Percentiles rank a stretch among this genome's conserved stretches.
Evolutionary conservation across 1,139 yeast genomes (phyloP).

Genomic region (Suhomyces chickasaworum): DNA sequence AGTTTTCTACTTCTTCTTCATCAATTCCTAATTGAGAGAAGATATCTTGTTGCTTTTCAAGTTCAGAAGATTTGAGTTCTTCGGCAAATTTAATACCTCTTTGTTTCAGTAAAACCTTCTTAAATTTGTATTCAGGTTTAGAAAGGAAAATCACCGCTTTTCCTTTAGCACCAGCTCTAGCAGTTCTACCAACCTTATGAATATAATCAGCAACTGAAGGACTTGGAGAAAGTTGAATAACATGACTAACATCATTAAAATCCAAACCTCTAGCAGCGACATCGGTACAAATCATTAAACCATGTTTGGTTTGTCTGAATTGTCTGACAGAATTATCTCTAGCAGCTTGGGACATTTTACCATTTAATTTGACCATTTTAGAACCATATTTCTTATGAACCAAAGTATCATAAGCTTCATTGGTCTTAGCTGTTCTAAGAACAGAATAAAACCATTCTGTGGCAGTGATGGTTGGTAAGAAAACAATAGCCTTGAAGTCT

Average conservation of each 20-base stretch:
- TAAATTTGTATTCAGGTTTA: constrained; percentile 51
- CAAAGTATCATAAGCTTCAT: constrained; percentile 17
- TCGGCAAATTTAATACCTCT: constrained; percentile 55
- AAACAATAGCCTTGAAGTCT: constrained; percentile 75
- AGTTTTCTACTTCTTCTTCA: constrained; percentile 18
- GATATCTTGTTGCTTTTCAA: constrained; percentile 14
- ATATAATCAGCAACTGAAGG: constrained; percentile 72
- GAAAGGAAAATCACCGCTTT: constrained; percentile 56
- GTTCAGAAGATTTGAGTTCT: constrained; percentile 23
- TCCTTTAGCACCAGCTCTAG: constrained; percentile 89
- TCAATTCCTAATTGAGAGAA: constrained; percentile 15
- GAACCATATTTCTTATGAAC: constrained; percentile 15
- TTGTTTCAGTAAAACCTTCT: constrained; percentile 41
- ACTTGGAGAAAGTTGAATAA: constrained; percentile 93
- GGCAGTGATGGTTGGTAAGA: constrained; percentile 74
- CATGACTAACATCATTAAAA: constrained; percentile 97
- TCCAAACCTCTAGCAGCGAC: constrained; percentile 99
- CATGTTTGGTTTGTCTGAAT: constrained; percentile 58
- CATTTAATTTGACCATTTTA: constrained; percentile 54
- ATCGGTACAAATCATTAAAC: constrained; percentile 91
- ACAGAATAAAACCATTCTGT: constrained; percentile 55
- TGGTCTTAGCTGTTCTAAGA: constrained; percentile 19
- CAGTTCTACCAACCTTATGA: constrained; percentile 98
- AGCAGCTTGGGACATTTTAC: constrained; percentile 65
- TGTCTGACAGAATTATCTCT: constrained; percentile 60